Evolutionary conservation across 208 protist species (phyloP).

Genomic region (Leishmania braziliensis): DNA sequence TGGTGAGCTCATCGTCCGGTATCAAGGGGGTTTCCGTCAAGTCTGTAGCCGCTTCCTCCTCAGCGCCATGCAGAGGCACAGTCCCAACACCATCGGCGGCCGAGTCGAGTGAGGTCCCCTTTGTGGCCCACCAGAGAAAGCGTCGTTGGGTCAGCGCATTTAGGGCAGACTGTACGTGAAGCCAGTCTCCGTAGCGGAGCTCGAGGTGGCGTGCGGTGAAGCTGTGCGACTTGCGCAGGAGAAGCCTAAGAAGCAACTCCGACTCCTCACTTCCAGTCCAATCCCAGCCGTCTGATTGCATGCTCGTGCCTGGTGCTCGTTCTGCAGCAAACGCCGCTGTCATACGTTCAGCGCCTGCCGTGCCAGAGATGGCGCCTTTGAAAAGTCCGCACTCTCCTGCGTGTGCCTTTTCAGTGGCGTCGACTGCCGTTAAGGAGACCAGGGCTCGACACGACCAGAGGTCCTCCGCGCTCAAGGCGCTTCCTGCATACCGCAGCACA

Average conservation of each 20-base stretch:
- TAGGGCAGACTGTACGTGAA: constrained; percentile 53
- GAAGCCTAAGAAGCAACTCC: constrained; percentile 69
- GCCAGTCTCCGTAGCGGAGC: constrained; percentile 50
- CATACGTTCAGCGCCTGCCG: not conserved
- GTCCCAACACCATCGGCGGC: not conserved
- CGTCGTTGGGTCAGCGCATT: constrained; percentile 15
- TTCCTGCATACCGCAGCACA: constrained; percentile 44
- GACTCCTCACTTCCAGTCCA: constrained; percentile 37
- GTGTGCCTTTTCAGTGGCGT: not conserved
- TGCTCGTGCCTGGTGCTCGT: not conserved
- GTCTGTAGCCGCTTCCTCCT: not conserved
- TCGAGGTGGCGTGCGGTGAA: constrained; percentile 52
- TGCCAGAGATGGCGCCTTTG: not conserved
- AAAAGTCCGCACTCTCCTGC: not conserved
- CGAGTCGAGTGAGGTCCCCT: not conserved
- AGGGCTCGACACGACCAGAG: constrained; percentile 37
- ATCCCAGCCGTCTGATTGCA: not conserved
- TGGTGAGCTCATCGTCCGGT: not conserved
- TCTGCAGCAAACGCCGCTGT: not conserved
- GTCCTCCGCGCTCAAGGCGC: constrained; percentile 32
- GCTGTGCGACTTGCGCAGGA: constrained; percentile 38
- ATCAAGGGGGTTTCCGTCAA: not conserved
- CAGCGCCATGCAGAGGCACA: not conserved
- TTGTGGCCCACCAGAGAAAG: constrained; percentile 24
- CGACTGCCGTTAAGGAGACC: constrained; percentile 17